Evolutionary conservation across 2,329 filamentous ascomycete genomes (phyloP).

Genomic region (Xylaria sp.): DNA sequence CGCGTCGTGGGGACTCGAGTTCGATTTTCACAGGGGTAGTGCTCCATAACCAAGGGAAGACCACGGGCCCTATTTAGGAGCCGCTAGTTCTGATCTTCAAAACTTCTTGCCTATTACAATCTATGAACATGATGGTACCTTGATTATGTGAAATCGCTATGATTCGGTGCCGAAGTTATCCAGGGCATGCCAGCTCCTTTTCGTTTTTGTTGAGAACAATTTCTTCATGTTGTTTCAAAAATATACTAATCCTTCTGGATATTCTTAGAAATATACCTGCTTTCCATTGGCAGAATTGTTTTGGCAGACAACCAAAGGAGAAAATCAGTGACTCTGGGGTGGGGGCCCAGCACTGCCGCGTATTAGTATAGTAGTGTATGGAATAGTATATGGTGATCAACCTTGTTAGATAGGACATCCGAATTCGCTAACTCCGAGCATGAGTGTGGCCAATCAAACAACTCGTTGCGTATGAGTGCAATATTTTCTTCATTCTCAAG

Average conservation of each 20-base stretch:
- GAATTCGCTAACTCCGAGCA: constrained; percentile 9
- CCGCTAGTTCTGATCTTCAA: constrained; percentile 6
- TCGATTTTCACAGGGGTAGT: constrained; percentile 6
- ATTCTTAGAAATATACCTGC: neutral
- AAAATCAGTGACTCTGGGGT: constrained; percentile 7
- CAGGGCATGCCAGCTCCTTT: neutral
- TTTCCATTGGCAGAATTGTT: neutral
- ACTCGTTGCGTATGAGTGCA: neutral
- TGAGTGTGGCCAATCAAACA: neutral
- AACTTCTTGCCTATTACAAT: constrained; percentile 8
- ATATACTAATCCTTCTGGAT: neutral
- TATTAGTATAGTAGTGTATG: neutral
- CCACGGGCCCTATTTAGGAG: neutral
- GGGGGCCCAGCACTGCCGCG: constrained; percentile 11
- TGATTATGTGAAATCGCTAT: neutral
- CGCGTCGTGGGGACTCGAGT: constrained; percentile 15
- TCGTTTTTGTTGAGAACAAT: too few relatives aligned
- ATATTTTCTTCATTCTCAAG: neutral
- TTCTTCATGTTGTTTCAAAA: neutral
- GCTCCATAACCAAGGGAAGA: neutral
- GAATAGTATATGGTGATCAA: neutral
- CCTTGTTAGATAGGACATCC: neutral
- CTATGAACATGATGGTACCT: neutral
- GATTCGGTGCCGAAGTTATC: neutral
- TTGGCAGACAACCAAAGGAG: neutral